These are phyloP conservation scores for Pythium scleroteichum DNA, from an alignment of 352 stramenopile species.

Conservation along the genomic window DNA sequence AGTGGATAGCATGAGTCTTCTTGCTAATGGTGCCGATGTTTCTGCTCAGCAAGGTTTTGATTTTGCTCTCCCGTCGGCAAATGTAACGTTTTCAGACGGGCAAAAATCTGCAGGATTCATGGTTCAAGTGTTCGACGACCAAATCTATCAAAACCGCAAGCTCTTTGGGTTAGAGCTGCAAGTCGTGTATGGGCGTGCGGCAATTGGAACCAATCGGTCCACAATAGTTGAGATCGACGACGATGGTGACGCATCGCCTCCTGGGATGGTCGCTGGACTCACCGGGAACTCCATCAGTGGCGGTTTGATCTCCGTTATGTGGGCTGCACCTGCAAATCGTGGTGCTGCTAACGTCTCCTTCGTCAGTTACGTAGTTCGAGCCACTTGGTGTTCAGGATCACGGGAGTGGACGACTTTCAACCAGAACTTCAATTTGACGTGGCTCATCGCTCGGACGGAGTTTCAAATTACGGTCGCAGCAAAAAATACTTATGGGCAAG, in stretches of 20 bases:
- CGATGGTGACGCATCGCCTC: slow-evolving; percentile 51
- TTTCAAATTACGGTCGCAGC: slow-evolving; percentile 40
- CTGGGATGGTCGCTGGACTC: slow-evolving; percentile 27
- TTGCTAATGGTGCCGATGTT: not conserved
- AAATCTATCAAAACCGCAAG: slow-evolving; percentile 45
- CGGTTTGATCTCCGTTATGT: slow-evolving; percentile 33
- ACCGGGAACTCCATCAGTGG: slow-evolving; percentile 26
- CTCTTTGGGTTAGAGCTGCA: slow-evolving; percentile 34
- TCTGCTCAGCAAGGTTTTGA: slow-evolving; percentile 31
- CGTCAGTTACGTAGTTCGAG: slow-evolving; percentile 32
- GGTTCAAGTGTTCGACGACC: slow-evolving; percentile 47
- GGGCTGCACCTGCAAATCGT: slow-evolving; percentile 33
- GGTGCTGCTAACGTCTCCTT: slow-evolving; percentile 33
- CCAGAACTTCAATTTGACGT: slow-evolving; percentile 23
- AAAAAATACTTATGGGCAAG: slow-evolving; percentile 26
- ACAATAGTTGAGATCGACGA: slow-evolving; percentile 46
- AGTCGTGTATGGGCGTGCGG: slow-evolving; percentile 28
- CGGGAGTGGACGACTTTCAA: slow-evolving; percentile 24
- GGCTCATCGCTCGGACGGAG: slow-evolving; percentile 30
- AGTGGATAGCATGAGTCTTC: slow-evolving; percentile 24
- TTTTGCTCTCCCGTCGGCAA: slow-evolving; percentile 27
- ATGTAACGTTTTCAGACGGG: slow-evolving; percentile 28
- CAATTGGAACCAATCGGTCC: slow-evolving; percentile 17
- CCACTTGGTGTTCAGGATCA: slow-evolving; percentile 20
- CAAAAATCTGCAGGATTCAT: slow-evolving; percentile 19